Evolutionary conservation across 805 yeast species (phyloP).

Genomic region (Ogataea pignaliae): DNA sequence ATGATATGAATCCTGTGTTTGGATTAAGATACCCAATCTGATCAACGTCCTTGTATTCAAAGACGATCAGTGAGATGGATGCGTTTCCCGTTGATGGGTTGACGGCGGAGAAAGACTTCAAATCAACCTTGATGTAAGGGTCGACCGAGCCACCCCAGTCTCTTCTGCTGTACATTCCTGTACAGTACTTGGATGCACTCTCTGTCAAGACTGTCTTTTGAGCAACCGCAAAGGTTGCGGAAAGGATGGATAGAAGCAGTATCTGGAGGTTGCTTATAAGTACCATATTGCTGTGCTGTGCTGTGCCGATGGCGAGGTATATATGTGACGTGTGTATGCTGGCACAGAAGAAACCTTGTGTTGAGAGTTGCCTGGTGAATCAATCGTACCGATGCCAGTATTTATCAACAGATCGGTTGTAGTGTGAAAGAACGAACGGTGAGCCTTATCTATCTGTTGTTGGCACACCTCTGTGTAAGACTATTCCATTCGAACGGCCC

Average conservation of each 20-base stretch:
- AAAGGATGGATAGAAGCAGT: conserved; percentile 2
- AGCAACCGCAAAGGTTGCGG: conserved; percentile 28
- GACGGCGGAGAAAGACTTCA: conserved; percentile 28
- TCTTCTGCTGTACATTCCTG: conserved; percentile 82
- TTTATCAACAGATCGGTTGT: too few relatives aligned
- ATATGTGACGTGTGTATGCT: too few relatives aligned
- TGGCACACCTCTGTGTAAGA: too few relatives aligned
- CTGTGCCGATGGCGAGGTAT: too few relatives aligned
- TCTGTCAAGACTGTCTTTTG: conserved; percentile 47
- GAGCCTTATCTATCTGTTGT: too few relatives aligned
- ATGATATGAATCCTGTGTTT: conserved; percentile 42
- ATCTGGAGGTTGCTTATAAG: neutral
- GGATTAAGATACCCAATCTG: conserved; percentile 53
- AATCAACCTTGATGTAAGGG: conserved; percentile 53
- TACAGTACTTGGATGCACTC: conserved; percentile 62
- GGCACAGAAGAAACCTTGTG: too few relatives aligned
- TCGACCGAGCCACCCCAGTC: conserved; percentile 82
- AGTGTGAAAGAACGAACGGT: too few relatives aligned
- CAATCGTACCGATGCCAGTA: too few relatives aligned
- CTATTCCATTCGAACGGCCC: too few relatives aligned
- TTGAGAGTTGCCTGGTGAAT: too few relatives aligned
- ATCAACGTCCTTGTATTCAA: conserved; percentile 76
- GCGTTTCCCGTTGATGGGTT: conserved; percentile 37
- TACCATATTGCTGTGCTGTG: neutral
- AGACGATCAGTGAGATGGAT: conserved; percentile 63